Percentiles rank a stretch among this genome's conserved stretches.
Evolutionary conservation across 495 filamentous ascomycete genomes (phyloP).

Genomic region (Polyplosphaeria fusca): DNA sequence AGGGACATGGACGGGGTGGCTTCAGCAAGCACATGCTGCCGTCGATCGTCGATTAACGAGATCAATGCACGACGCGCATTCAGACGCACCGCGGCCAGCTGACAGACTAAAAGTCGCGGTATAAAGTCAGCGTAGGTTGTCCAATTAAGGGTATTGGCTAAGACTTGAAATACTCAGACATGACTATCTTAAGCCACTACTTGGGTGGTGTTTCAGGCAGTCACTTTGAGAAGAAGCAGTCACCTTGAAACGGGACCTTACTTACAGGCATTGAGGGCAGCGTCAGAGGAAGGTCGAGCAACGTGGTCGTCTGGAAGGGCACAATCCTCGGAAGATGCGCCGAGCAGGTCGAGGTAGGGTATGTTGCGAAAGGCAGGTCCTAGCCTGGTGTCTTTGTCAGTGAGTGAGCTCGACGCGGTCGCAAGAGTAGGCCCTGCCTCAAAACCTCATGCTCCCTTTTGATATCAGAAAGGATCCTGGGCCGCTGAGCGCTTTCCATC

Average conservation of each 20-base stretch:
- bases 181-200: too few relatives aligned
- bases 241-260: too few relatives aligned
- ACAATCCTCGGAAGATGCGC: neutral
- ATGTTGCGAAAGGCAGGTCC: conserved; percentile 12
- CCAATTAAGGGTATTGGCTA: too few relatives aligned
- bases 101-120: too few relatives aligned
- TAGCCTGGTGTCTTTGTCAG: neutral
- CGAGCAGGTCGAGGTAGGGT: conserved; percentile 3
- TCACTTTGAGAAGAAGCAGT: too few relatives aligned
- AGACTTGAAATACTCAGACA: too few relatives aligned
- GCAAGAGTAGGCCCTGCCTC: neutral
- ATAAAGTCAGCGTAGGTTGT: too few relatives aligned
- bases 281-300: conserved; percentile 7
- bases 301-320: conserved; percentile 7
- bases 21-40: conserved; percentile 24
- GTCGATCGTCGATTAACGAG: conserved; percentile 16
- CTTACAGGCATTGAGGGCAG: conserved; percentile 12
- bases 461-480: too few relatives aligned
- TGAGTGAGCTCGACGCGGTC: neutral
- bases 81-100: conserved; percentile 18
- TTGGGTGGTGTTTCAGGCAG: too few relatives aligned
- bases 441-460: conserved; percentile 20
- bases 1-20: conserved; percentile 10
- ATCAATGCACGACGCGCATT: conserved; percentile 9
- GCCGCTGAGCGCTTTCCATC: too few relatives aligned